Evolutionary conservation across 768 basidiomycete genomes (phyloP).

Genomic region (Phaeolepiota aurea): DNA sequence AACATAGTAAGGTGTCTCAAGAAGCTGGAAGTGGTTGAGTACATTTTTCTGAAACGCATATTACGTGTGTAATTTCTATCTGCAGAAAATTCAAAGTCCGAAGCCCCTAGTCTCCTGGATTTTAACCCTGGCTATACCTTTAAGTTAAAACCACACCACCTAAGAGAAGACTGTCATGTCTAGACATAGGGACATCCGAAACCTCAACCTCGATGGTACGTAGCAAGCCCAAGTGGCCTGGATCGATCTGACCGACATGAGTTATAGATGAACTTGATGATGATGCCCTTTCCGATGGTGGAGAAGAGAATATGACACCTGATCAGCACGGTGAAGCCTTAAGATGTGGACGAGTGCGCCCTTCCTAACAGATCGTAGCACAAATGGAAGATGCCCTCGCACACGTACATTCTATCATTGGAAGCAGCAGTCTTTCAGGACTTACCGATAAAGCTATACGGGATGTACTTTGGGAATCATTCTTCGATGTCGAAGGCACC

Average conservation of each 20-base stretch:
- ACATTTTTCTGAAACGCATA: no score
- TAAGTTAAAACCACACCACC: not conserved
- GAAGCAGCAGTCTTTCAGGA: constrained; percentile 53
- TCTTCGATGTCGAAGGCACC: constrained; percentile 77
- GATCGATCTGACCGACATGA: constrained; percentile 4
- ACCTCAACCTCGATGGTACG: constrained; percentile 71
- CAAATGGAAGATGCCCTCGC: constrained; percentile 68
- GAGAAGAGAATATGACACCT: constrained; percentile 72
- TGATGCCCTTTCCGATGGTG: constrained; percentile 67
- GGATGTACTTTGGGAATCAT: constrained; percentile 79
- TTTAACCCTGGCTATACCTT: not conserved
- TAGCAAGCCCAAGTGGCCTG: not conserved
- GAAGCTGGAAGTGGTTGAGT: no score
- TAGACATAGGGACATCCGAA: constrained; percentile 82
- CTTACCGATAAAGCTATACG: constrained; percentile 69
- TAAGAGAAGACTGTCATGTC: constrained; percentile 57
- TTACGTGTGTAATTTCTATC: constrained; percentile 1
- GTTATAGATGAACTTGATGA: constrained; percentile 81
- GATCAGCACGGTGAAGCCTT: constrained; percentile 63
- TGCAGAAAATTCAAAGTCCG: not conserved
- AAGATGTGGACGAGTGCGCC: constrained; percentile 4
- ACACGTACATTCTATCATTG: constrained; percentile 59
- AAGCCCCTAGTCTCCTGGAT: no score
- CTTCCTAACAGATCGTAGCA: constrained; percentile 24
- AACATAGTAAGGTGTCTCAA: constrained; percentile 39